A percentile compares a stretch with the other conserved stretches of the same genome.
These are phyloP conservation scores for Rasamsonia emersonii DNA, from an alignment of 2,329 filamentous ascomycete species.

Conservation along the genomic window DNA sequence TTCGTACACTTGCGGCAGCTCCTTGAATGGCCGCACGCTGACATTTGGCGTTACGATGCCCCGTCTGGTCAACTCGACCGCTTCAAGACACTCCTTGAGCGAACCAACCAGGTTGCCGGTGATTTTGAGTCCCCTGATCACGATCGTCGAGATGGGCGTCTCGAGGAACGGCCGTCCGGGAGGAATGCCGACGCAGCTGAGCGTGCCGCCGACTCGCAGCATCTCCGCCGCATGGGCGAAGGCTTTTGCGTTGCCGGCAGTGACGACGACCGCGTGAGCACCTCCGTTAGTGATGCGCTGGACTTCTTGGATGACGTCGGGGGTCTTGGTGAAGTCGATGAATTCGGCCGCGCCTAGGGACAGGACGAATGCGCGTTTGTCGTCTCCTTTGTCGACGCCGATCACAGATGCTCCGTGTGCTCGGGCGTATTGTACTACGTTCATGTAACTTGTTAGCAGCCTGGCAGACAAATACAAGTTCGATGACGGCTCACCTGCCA, in stretches of 20 bases:
- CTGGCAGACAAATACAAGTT: too few species aligned
- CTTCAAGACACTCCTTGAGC: conserved; percentile 39
- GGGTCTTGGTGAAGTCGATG: conserved; percentile 29
- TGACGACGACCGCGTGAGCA: conserved; percentile 35
- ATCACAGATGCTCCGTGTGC: conserved; percentile 35
- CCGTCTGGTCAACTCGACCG: conserved; percentile 34
- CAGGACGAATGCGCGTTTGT: conserved; percentile 31
- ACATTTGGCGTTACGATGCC: conserved; percentile 36
- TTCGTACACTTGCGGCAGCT: conserved; percentile 35
- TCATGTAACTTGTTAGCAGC: too few species aligned
- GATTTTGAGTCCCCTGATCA: conserved; percentile 38
- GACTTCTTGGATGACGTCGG: conserved; percentile 27
- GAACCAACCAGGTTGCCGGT: conserved; percentile 38
- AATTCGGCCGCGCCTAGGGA: conserved; percentile 33
- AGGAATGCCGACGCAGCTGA: conserved; percentile 39
- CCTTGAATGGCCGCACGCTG: conserved; percentile 33
- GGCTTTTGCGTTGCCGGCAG: conserved; percentile 33
- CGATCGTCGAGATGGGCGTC: conserved; percentile 35
- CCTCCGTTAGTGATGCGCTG: conserved; percentile 30
- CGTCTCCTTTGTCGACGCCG: conserved; percentile 32
- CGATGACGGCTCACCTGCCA: conserved; percentile 32
- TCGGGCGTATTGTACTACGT: conserved; percentile 36
- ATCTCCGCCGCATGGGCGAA: conserved; percentile 37
- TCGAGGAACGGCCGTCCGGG: conserved; percentile 30
- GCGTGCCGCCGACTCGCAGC: conserved; percentile 35